A percentile compares a stretch with the other conserved stretches of the same genome.
Evolutionary conservation across 2,329 filamentous ascomycete species (phyloP).

Genomic region (Apiospora arundinis): DNA sequence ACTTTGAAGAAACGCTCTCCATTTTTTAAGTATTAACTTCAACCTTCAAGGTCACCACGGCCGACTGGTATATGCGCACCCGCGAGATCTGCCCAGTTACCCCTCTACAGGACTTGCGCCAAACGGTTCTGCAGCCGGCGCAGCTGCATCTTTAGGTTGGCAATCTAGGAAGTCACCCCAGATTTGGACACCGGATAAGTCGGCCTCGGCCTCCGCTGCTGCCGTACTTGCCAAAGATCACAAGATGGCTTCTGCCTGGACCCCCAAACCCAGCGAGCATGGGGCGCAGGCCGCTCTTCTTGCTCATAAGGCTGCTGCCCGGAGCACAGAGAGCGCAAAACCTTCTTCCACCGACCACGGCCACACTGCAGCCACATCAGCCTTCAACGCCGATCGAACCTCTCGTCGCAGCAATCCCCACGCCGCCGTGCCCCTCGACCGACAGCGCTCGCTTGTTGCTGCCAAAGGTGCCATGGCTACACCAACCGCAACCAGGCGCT

Average conservation of each 20-base stretch:
- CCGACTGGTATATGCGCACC: conserved; percentile 72
- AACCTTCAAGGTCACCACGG: conserved; percentile 40
- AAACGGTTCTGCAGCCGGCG: conserved; percentile 69
- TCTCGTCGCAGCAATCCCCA: conserved; percentile 44
- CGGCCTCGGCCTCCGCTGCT: conserved; percentile 56
- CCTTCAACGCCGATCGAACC: conserved; percentile 61
- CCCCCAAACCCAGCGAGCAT: conserved; percentile 67
- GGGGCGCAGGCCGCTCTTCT: conserved; percentile 78
- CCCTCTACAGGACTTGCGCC: conserved; percentile 68
- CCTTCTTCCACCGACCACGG: conserved; percentile 56
- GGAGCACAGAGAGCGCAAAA: conserved; percentile 57
- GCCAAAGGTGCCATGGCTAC: conserved; percentile 78
- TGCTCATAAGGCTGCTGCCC: conserved; percentile 59
- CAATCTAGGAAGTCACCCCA: conserved; percentile 70
- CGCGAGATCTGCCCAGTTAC: conserved; percentile 76
- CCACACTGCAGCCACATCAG: conserved; percentile 72
- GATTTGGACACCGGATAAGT: conserved; percentile 69
- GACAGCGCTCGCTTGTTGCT: conserved; percentile 72
- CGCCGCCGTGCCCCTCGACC: conserved; percentile 47
- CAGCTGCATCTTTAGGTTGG: conserved; percentile 78
- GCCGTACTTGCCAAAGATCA: conserved; percentile 41
- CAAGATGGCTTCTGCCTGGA: conserved; percentile 56
- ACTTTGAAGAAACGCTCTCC: neutral
- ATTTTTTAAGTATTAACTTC: conserved; percentile 19
- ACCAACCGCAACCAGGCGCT: conserved; percentile 44